These are phyloP conservation scores for Arthrinium phaeospermum DNA, from an alignment of 2,329 filamentous ascomycete genomes.

Conservation along the genomic window DNA sequence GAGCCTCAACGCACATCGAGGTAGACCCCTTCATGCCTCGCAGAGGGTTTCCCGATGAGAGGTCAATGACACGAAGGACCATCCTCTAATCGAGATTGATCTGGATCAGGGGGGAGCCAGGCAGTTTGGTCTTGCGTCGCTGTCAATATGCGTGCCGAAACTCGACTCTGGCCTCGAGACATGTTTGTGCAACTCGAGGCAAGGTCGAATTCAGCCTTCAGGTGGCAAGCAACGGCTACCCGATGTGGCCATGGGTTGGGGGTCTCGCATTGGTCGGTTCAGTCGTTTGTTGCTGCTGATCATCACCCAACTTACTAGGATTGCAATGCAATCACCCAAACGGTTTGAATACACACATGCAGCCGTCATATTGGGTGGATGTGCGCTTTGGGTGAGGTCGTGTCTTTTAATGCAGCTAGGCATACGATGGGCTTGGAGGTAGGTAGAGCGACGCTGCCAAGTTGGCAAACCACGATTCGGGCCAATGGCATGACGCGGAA, in stretches of 20 bases:
- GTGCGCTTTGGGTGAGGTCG: background rate
- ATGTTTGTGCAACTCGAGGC: background rate
- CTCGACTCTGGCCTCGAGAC: slow-evolving; percentile 11
- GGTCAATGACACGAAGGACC: background rate
- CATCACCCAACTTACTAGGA: background rate
- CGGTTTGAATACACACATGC: background rate
- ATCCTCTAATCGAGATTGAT: background rate
- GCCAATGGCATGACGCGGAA: slow-evolving; percentile 27
- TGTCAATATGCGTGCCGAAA: slow-evolving; percentile 10
- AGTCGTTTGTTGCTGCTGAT: slow-evolving; percentile 3
- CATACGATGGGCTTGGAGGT: background rate
- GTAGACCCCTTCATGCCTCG: background rate
- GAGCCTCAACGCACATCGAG: background rate
- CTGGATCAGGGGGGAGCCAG: background rate
- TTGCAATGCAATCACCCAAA: background rate
- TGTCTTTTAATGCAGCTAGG: background rate
- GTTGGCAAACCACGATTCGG: background rate
- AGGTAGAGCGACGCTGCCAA: background rate
- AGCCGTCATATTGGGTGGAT: background rate
- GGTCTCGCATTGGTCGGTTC: background rate
- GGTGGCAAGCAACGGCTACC: background rate
- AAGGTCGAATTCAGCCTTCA: background rate
- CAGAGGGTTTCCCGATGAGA: background rate
- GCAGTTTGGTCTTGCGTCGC: background rate
- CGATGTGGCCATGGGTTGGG: background rate